Evolutionary conservation across 2,329 filamentous ascomycete genomes (phyloP).

Genomic region (Penicillium freii): DNA sequence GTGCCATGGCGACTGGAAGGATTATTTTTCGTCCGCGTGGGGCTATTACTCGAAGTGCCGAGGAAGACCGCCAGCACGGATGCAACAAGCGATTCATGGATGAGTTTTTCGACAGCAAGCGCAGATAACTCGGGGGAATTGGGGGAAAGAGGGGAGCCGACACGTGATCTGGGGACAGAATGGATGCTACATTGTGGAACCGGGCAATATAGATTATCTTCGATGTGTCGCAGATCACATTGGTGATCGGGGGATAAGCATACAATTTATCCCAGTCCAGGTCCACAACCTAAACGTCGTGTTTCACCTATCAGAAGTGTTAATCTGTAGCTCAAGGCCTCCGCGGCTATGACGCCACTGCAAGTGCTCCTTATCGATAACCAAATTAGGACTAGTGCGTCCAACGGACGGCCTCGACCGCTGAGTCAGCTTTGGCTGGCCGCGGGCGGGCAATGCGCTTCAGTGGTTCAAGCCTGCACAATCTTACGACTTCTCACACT

Average conservation of each 20-base stretch:
- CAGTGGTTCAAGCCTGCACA: slow-evolving; percentile 19
- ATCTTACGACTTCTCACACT: slow-evolving; percentile 16
- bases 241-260: not conserved
- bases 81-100: slow-evolving; percentile 18
- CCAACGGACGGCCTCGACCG: slow-evolving; percentile 18
- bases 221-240: not conserved
- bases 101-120: not conserved
- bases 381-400: slow-evolving; percentile 19
- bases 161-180: slow-evolving; percentile 6
- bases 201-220: not conserved
- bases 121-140: not conserved
- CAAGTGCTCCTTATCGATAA: slow-evolving; percentile 21
- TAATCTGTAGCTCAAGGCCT: not conserved
- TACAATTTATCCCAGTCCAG: not conserved
- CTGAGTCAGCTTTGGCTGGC: slow-evolving; percentile 31
- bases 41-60: slow-evolving; percentile 4
- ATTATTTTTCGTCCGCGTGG: slow-evolving; percentile 1
- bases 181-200: not conserved
- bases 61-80: slow-evolving; percentile 11
- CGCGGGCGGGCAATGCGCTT: not conserved
- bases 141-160: slow-evolving; percentile 10
- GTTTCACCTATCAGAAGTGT: not conserved
- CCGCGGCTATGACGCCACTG: not conserved
- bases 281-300: not conserved
- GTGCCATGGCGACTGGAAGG: slow-evolving; percentile 21